Conservation (phyloP, 2,329 filamentous ascomycete species). For the Madurella mycetomatis region DNA sequence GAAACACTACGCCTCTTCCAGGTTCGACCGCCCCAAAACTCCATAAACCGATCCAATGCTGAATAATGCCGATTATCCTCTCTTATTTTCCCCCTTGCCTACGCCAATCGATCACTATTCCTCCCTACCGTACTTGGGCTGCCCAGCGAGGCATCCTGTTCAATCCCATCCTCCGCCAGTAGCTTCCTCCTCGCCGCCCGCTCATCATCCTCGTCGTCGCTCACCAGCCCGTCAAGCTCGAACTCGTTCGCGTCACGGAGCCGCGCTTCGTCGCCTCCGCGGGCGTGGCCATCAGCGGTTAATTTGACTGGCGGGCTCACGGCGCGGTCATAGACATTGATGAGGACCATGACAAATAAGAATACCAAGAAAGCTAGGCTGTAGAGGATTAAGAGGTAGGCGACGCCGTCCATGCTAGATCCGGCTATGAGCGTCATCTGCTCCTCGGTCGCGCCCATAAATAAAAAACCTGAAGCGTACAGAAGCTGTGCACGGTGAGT, state of each 20-base stretch:
- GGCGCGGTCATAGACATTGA: conserved; percentile 72
- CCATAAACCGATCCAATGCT: conserved; percentile 9
- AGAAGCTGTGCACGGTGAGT: conserved; percentile 53
- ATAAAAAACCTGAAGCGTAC: conserved; percentile 88
- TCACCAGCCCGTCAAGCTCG: conserved; percentile 85
- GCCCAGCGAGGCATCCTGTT: conserved; percentile 37
- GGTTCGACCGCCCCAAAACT: conserved; percentile 1
- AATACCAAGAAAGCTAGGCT: conserved; percentile 87
- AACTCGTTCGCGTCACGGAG: conserved; percentile 85
- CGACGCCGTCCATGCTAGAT: conserved; percentile 78
- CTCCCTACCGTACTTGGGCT: conserved; percentile 46
- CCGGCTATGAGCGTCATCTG: conserved; percentile 77
- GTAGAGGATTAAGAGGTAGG: conserved; percentile 88
- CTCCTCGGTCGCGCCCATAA: conserved; percentile 96
- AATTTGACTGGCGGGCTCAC: conserved; percentile 37
- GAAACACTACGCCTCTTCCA: not conserved
- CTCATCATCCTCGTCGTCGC: conserved; percentile 71
- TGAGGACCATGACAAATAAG: conserved; percentile 82
- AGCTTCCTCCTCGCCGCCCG: conserved; percentile 36
- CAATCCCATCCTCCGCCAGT: conserved; percentile 29
- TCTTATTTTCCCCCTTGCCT: not conserved
- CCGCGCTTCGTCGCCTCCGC: conserved; percentile 46
- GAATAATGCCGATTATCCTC: not conserved
- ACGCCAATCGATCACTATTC: conserved; percentile 17
- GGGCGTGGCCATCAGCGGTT: conserved; percentile 32